phyloP scores from a whole-genome alignment of 164 flowering plant genomes.

The Buxus sempervirens region DNA sequence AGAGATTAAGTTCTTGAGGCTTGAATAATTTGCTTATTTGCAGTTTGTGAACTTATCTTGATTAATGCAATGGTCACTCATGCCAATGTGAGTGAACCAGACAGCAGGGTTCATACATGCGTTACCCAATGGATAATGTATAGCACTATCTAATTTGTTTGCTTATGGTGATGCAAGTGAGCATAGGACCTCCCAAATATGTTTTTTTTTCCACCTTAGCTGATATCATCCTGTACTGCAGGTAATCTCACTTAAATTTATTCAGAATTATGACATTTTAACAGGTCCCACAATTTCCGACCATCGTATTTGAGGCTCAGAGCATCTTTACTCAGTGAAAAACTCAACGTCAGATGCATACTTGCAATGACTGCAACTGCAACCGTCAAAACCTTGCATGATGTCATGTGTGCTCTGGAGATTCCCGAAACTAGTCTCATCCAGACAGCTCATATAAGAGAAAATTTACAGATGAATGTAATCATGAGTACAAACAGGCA shows the following conservation, averaged over 20 bases:
- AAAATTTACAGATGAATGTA: conserved; percentile 68
- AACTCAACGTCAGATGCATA: conserved; percentile 62
- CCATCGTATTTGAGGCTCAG: conserved; percentile 94
- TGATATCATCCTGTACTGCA: background rate
- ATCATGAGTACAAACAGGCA: conserved; percentile 70
- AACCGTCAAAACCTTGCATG: conserved; percentile 59
- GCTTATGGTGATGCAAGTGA: no score
- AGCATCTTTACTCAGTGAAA: conserved; percentile 67
- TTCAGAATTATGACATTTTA: conserved; percentile 10
- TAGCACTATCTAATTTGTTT: no score
- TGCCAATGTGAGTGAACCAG: no score
- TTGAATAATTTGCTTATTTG: background rate
- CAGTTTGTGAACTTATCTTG: background rate
- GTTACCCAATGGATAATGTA: no score
- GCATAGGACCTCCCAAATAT: no score
- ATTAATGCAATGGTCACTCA: no score
- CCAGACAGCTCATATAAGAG: conserved; percentile 54
- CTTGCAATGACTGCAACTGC: conserved; percentile 99
- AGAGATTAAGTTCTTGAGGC: conserved; percentile 3
- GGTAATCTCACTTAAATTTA: background rate
- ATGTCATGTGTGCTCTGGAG: conserved; percentile 73
- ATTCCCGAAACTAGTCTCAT: conserved; percentile 71
- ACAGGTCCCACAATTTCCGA: conserved; percentile 97
- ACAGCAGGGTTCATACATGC: no score
- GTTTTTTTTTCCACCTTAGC: background rate